These are phyloP conservation scores for Fonsecaea erecta DNA, from an alignment of 2,329 filamentous ascomycete genomes.

Conservation along the genomic window DNA sequence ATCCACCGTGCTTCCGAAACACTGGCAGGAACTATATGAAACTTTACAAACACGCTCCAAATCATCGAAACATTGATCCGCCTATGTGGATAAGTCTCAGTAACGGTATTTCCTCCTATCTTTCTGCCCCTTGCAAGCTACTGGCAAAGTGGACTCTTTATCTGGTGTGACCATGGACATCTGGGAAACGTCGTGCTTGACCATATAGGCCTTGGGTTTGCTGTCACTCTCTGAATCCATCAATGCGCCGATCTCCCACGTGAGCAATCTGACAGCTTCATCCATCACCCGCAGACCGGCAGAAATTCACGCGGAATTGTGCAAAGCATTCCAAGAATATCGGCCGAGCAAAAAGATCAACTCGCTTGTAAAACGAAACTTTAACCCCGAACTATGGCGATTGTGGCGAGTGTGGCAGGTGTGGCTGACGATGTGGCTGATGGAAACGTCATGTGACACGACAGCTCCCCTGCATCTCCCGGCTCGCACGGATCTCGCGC, in stretches of 20 bases:
- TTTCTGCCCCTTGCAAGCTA: neutral
- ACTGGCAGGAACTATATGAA: conserved; percentile 6
- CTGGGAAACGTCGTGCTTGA: neutral
- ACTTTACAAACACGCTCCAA: neutral
- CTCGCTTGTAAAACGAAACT: neutral
- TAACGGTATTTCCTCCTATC: neutral
- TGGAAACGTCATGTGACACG: neutral
- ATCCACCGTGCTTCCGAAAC: conserved; percentile 21
- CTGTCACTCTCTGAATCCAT: neutral
- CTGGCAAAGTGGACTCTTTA: neutral
- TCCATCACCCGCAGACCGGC: neutral
- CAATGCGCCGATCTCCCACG: neutral
- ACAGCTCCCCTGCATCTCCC: neutral
- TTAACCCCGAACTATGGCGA: neutral
- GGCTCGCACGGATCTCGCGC: conserved; percentile 3
- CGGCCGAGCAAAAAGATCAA: neutral
- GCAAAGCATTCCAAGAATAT: neutral
- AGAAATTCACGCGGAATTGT: neutral
- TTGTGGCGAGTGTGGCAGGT: neutral
- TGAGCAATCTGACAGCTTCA: neutral
- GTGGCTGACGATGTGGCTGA: neutral
- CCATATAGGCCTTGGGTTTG: neutral
- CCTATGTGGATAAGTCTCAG: neutral
- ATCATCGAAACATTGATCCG: conserved; percentile 1
- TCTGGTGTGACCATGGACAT: neutral